These are phyloP conservation scores for Spathaspora hagerdaliae DNA, from an alignment of 805 yeast species.

Conservation along the genomic window DNA sequence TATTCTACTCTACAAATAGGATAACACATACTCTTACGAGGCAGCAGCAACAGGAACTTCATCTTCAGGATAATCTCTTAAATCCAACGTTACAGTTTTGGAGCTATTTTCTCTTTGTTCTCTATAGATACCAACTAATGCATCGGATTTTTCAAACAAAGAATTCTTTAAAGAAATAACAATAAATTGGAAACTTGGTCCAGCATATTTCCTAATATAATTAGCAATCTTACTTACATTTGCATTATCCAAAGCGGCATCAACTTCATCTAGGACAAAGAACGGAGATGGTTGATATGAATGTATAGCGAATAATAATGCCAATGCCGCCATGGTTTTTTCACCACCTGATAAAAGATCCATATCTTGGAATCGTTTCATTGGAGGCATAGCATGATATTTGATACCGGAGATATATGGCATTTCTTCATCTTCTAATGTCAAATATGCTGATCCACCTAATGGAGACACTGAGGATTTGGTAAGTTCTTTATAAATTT, in stretches of 20 bases:
- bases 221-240: constrained; percentile 86
- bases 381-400: constrained; percentile 95
- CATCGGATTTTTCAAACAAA: constrained; percentile 82
- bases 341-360: constrained; percentile 94
- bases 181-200: constrained; percentile 81
- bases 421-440: constrained; percentile 84
- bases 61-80: constrained; percentile 53
- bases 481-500: constrained; percentile 82
- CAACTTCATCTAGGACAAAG: constrained; percentile 95
- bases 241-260: constrained; percentile 90
- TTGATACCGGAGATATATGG: constrained; percentile 81
- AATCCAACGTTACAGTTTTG: constrained; percentile 67
- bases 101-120: constrained; percentile 74
- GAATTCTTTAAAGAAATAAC: constrained; percentile 88
- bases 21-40: background rate
- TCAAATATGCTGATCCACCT: constrained; percentile 92
- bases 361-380: constrained; percentile 90
- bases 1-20: constrained; percentile 24
- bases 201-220: constrained; percentile 71
- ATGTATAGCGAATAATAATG: constrained; percentile 86
- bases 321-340: constrained; percentile 93
- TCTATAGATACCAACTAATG: constrained; percentile 88
- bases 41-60: constrained; percentile 12
- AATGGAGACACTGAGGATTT: constrained; percentile 64
- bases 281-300: constrained; percentile 92